Base-by-base conservation (phyloP, 176 grass and related monocot genomes). In the Eragrostis nindensis region DNA sequence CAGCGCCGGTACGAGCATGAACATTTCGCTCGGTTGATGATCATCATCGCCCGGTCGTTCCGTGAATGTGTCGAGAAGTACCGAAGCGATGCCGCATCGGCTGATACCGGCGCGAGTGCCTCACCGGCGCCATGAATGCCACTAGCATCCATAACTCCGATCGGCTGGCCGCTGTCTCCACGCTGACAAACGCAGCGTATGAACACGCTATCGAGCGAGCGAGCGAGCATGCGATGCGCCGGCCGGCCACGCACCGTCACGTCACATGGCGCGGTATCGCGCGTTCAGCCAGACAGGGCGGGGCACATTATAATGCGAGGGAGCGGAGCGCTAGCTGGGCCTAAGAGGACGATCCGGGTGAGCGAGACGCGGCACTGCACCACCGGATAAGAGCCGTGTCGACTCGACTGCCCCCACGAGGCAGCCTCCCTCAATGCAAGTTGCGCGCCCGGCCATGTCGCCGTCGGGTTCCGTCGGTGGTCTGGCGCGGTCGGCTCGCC, bases 391-490 rank as follows among this genome's bases (percentile, higher is more conserved):
- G 82, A 6, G 6, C 11, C 54, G 22, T 6, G 49, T 52, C 49
- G 19, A 14, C 10, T 13, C 11, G 38, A 5, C 26, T 30, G 19
- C 13, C 30, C 30, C 76, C 42, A 21, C 42, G 42, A 40, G 29
- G 53, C 68, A 13, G 40, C 19, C 17, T 38, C 75, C 19, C 17
- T 38, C 75, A 26, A 12, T 8, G 15, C 69, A 17, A 1, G 32
- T 2, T 7, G 22, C 32, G 47, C 70, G 27, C 45, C 40, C 70
- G 49, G n/a, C 6, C 47, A 21, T 29, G 55, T 80, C 76, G 0
- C 82, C 77, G 27, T 71, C 76, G 41, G 54, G 46, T 25, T 14
- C 38, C 38, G 87, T 89, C 82, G 82, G 87, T 89, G 76, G 62
- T 74, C 64, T 79, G 5, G 21, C 21, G 32, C 11, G 16, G 10